Conservation (phyloP, 257 asterid genomes). For the Fraxinus anomala region DNA sequence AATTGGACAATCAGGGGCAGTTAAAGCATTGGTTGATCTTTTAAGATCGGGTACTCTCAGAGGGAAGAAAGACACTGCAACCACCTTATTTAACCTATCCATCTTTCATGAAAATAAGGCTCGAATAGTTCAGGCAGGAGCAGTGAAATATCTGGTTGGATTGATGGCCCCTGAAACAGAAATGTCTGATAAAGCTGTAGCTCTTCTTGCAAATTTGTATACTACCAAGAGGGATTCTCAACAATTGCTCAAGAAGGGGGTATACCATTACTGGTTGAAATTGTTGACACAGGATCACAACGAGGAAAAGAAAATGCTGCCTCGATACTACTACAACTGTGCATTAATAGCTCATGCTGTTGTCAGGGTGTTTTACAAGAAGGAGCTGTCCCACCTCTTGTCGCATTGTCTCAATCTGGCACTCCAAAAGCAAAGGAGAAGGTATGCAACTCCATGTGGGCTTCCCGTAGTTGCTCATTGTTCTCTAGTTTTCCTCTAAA, state of each 20-base stretch:
- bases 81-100: slow-evolving; percentile 81
- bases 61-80: slow-evolving; percentile 94
- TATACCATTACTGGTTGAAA: slow-evolving; percentile 78
- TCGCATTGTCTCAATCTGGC: slow-evolving; percentile 84
- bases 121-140: slow-evolving; percentile 87
- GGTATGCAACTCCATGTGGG: slow-evolving; percentile 42
- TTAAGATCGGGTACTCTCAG: slow-evolving; percentile 66
- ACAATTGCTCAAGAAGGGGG: slow-evolving; percentile 85
- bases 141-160: slow-evolving; percentile 66
- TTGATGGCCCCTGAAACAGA: slow-evolving; percentile 64
- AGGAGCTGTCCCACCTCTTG: slow-evolving; percentile 98
- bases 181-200: slow-evolving; percentile 91
- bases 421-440: slow-evolving; percentile 92
- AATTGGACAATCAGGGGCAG: slow-evolving; percentile 85
- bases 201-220: slow-evolving; percentile 87
- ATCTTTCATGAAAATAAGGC: slow-evolving; percentile 87
- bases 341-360: slow-evolving; percentile 62
- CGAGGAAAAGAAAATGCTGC: slow-evolving; percentile 96
- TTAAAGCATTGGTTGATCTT: slow-evolving; percentile 78
- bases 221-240: slow-evolving; percentile 77
- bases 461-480: too few relatives aligned
- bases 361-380: slow-evolving; percentile 83
- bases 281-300: slow-evolving; percentile 73
- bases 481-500: neutral
- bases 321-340: slow-evolving; percentile 75